Percentiles rank a stretch among this genome's conserved stretches.
Evolutionary conservation across 2,329 filamentous ascomycete genomes (phyloP).

Genomic region (Furcasterigmium sp.): DNA sequence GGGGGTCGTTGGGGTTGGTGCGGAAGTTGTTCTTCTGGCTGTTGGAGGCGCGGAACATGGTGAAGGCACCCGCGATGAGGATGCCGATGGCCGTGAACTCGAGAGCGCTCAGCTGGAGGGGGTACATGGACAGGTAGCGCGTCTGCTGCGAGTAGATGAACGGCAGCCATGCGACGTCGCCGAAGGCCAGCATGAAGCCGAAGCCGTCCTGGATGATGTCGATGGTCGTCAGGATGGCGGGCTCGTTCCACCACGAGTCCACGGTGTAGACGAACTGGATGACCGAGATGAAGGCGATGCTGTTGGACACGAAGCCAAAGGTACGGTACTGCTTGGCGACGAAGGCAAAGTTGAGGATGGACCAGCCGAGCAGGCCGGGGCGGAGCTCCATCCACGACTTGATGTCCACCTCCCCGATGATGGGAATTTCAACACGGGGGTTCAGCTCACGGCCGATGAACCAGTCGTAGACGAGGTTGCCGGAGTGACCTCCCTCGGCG

Average conservation of each 20-base stretch:
- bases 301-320: slow-evolving; percentile 79
- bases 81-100: slow-evolving; percentile 61
- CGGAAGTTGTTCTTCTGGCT: slow-evolving; percentile 94
- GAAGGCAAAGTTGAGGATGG: slow-evolving; percentile 78
- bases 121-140: slow-evolving; percentile 79
- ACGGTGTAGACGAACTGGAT: slow-evolving; percentile 81
- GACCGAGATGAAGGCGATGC: slow-evolving; percentile 71
- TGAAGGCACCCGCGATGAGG: slow-evolving; percentile 70
- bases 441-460: slow-evolving; percentile 93
- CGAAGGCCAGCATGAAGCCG: slow-evolving; percentile 91
- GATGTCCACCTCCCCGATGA: slow-evolving; percentile 83
- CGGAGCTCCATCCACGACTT: slow-evolving; percentile 87
- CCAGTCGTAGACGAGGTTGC: slow-evolving; percentile 90
- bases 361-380: slow-evolving; percentile 87
- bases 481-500: slow-evolving; percentile 73
- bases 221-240: slow-evolving; percentile 86
- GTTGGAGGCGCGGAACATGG: slow-evolving; percentile 91
- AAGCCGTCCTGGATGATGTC: slow-evolving; percentile 92
- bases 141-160: slow-evolving; percentile 83
- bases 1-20: slow-evolving; percentile 75
- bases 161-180: slow-evolving; percentile 88
- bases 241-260: slow-evolving; percentile 82
- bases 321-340: slow-evolving; percentile 83
- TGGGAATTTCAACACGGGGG: slow-evolving; percentile 71
- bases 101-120: slow-evolving; percentile 66